phyloP scores from a whole-genome alignment of 192 early-diverging fungal genomes.

The Mortierella hygrophila region DNA sequence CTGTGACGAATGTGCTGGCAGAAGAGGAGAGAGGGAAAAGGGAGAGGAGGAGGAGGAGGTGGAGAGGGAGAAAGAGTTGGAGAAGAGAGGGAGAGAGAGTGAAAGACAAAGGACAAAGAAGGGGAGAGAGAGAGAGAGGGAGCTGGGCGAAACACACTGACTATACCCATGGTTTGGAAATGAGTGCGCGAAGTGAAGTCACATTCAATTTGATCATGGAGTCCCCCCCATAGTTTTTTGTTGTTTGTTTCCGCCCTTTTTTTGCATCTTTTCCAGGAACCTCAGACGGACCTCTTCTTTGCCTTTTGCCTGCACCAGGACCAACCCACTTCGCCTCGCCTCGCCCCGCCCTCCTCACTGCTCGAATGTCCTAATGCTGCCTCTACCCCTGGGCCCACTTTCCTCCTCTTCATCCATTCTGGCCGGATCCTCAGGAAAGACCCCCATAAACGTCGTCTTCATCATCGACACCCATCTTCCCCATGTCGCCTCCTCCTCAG shows the following conservation, averaged over 20 bases:
- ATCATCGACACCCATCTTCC: conserved; percentile 46
- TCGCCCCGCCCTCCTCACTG: neutral
- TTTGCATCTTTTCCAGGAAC: neutral
- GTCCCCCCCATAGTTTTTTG: neutral
- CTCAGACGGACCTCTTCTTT: neutral
- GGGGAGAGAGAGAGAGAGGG: neutral
- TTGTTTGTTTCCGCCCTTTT: neutral
- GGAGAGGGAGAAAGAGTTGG: neutral
- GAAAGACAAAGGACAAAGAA: neutral
- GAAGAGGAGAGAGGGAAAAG: neutral
- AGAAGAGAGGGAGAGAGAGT: neutral
- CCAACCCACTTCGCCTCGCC: neutral
- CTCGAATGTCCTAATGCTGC: conserved; percentile 8
- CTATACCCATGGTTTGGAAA: too few relatives aligned
- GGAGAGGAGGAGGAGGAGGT: neutral
- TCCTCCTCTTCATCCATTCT: conserved; percentile 12
- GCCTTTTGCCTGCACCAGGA: neutral
- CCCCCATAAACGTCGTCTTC: conserved; percentile 41
- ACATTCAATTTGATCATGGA: neutral
- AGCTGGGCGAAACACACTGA: neutral
- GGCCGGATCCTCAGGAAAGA: conserved; percentile 23
- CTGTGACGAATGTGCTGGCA: neutral
- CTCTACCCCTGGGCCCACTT: neutral
- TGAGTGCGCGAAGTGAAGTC: neutral
- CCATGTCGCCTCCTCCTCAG: neutral